Percentiles rank a stretch among this genome's conserved stretches.
These are phyloP conservation scores for Colletotrichum simmondsii DNA, from an alignment of 2,329 filamentous ascomycete species.

Conservation along the genomic window DNA sequence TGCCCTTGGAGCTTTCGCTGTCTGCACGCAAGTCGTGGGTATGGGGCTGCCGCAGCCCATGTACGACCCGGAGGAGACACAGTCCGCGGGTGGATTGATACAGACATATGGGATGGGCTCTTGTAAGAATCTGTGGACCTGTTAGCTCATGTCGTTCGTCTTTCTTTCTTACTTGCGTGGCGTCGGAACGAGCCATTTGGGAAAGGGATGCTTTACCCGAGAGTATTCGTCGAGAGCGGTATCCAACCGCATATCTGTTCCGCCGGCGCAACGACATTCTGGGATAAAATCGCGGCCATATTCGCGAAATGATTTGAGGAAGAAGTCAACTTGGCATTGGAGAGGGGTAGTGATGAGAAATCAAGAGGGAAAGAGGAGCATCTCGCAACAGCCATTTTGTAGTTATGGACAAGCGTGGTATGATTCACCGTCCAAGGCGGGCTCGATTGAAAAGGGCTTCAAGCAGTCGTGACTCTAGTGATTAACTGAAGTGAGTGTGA, in stretches of 20 bases:
- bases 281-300: neutral
- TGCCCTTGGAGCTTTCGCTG: neutral
- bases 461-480: neutral
- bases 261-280: neutral
- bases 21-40: constrained; percentile 9
- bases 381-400: neutral
- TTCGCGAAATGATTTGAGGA: neutral
- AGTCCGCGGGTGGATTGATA: neutral
- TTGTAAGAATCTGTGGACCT: neutral
- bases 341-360: neutral
- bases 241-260: constrained; percentile 19
- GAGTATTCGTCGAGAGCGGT: neutral
- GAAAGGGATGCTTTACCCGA: neutral
- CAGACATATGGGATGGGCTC: neutral
- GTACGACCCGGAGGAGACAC: constrained; percentile 12
- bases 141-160: neutral
- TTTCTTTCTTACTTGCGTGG: no score
- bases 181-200: no score
- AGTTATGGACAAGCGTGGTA: neutral
- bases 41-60: constrained; percentile 7
- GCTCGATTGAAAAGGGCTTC: neutral
- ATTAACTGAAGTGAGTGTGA: neutral
- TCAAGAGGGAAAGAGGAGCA: neutral
- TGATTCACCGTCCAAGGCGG: neutral
- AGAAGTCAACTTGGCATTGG: neutral